phyloP scores from a whole-genome alignment of 768 basidiomycete species.

The Amanita polypyramis region DNA sequence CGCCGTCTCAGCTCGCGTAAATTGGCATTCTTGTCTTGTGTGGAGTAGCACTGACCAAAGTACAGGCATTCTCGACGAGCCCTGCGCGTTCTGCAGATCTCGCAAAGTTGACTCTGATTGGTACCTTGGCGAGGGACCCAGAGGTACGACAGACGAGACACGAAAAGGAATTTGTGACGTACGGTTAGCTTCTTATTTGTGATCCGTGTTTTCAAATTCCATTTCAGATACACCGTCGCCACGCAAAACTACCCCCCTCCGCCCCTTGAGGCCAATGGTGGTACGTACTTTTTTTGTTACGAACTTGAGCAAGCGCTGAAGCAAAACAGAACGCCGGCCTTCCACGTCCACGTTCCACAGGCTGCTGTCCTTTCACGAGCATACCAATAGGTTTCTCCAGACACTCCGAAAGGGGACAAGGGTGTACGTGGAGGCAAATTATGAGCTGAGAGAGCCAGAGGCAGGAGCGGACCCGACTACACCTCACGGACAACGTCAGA shows the following conservation, averaged over 20 bases:
- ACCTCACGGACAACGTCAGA: constrained; percentile 67
- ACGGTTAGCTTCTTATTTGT: constrained; percentile 17
- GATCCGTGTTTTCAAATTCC: not conserved
- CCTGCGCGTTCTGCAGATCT: constrained; percentile 47
- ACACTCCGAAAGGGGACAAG: constrained; percentile 58
- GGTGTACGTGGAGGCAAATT: constrained; percentile 76
- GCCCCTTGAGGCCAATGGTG: constrained; percentile 48
- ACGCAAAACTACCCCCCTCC: constrained; percentile 55
- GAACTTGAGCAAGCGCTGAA: not conserved
- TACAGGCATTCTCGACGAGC: constrained; percentile 57
- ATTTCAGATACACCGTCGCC: constrained; percentile 62
- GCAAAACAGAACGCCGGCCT: constrained; percentile 35
- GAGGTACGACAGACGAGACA: constrained; percentile 57
- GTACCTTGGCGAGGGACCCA: constrained; percentile 62
- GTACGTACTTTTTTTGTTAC: constrained; percentile 26
- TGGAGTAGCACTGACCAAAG: not conserved
- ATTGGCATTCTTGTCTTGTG: constrained; percentile 14
- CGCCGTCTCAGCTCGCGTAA: constrained; percentile 34
- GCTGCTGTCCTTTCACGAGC: constrained; percentile 60
- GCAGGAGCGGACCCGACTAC: constrained; percentile 53
- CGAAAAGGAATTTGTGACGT: constrained; percentile 75
- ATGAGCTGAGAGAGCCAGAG: constrained; percentile 67
- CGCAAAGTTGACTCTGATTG: constrained; percentile 70
- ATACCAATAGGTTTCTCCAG: constrained; percentile 51
- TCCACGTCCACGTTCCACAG: constrained; percentile 64